Evolutionary conservation across 306 rosid species (phyloP).

Genomic region (Sicyos edulis): DNA sequence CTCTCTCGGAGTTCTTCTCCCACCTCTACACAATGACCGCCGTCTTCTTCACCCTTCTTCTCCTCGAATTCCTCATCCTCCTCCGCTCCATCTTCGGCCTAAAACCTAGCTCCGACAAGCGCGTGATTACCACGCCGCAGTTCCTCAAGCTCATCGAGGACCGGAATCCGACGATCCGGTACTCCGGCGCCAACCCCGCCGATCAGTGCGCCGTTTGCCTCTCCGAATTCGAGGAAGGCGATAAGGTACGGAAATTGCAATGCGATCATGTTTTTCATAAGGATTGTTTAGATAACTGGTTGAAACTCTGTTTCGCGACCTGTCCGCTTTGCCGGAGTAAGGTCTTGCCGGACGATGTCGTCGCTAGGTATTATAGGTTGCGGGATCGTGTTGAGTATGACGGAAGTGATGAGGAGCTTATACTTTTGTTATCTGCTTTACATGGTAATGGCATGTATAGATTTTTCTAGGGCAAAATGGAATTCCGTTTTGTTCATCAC

Average conservation of each 20-base stretch:
- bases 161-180: constrained; percentile 48
- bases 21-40: constrained; percentile 46
- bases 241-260: constrained; percentile 50
- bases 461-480: constrained; percentile 32
- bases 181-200: constrained; percentile 20
- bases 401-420: constrained; percentile 45
- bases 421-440: constrained; percentile 54
- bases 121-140: constrained; percentile 49
- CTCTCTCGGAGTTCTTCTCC: constrained; percentile 51
- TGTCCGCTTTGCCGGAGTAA: constrained; percentile 85
- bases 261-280: constrained; percentile 76
- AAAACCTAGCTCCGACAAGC: constrained; percentile 33
- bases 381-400: constrained; percentile 54
- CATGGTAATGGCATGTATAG: constrained; percentile 45
- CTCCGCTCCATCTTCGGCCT: constrained; percentile 33
- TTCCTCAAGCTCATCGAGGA: constrained; percentile 67
- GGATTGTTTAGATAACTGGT: constrained; percentile 81
- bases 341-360: constrained; percentile 67
- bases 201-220: constrained; percentile 74
- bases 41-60: constrained; percentile 47
- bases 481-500: background rate
- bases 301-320: constrained; percentile 59
- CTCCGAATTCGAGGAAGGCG: constrained; percentile 69
- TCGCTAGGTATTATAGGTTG: constrained; percentile 40
- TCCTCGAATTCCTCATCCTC: constrained; percentile 40